A percentile compares a stretch with the other conserved stretches of the same genome.
Conservation (phyloP, 169 alveolate species). For the Plasmodium vivax region DNA sequence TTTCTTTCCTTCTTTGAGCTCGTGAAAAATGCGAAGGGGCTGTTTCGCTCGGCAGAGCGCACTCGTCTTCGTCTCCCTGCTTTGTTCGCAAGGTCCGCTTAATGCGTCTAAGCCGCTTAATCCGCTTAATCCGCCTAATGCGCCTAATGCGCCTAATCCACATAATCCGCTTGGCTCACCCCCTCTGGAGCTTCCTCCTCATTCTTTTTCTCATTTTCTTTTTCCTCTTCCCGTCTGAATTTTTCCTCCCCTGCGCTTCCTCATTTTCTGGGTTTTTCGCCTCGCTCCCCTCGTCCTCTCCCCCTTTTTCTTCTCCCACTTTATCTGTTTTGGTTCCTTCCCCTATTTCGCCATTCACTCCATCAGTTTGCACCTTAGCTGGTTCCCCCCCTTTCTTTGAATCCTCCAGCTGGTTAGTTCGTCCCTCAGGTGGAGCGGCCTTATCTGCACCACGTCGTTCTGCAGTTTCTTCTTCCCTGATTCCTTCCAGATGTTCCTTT, state of each 20-base stretch:
- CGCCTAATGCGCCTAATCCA: too few relatives aligned
- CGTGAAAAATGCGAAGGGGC: background rate
- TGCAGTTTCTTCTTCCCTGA: background rate
- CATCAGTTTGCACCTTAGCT: background rate
- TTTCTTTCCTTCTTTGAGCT: background rate
- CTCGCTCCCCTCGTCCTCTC: background rate
- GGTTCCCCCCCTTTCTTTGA: background rate
- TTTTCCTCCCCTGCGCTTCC: background rate
- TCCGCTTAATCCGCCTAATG: background rate
- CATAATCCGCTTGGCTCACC: background rate
- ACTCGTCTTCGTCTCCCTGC: background rate
- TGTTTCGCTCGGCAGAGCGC: background rate
- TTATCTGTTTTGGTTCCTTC: background rate
- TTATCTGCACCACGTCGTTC: background rate
- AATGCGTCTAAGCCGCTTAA: too few relatives aligned
- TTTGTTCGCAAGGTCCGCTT: background rate
- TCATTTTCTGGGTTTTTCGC: background rate
- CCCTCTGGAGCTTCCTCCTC: background rate
- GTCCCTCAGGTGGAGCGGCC: background rate
- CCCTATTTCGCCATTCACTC: background rate
- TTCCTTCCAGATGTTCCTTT: background rate
- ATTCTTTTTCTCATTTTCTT: background rate
- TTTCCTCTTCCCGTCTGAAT: background rate
- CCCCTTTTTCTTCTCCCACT: background rate
- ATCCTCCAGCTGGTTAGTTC: background rate